Evolutionary conservation across 129 eudicot species (phyloP).

Genomic region (Centrapalus pauciflorus): DNA sequence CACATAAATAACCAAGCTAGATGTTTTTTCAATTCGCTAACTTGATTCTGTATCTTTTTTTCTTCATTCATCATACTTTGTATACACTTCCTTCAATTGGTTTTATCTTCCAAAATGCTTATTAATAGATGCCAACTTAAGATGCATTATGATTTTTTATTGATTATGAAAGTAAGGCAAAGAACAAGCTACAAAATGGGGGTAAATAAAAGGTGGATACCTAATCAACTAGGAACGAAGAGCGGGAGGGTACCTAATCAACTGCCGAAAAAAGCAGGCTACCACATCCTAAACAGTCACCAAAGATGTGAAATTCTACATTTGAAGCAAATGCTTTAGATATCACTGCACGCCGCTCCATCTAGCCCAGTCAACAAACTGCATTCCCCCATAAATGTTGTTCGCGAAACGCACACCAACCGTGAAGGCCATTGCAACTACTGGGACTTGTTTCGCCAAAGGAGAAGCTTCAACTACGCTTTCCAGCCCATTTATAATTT

Average conservation of each 20-base stretch:
- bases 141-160: no score
- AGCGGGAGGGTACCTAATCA: no score
- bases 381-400: conserved; percentile 96
- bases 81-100: no score
- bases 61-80: no score
- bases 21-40: no score
- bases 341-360: conserved; percentile 90
- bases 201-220: no score
- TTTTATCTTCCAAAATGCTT: no score
- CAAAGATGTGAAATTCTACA: conserved; percentile 7
- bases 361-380: conserved; percentile 94
- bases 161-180: not conserved
- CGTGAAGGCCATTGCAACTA: conserved; percentile 86
- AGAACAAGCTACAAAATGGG: not conserved
- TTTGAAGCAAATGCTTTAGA: not conserved
- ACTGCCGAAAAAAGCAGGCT: not conserved
- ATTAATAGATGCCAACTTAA: no score
- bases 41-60: no score
- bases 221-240: no score
- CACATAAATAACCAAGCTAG: no score
- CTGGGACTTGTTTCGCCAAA: conserved; percentile 70
- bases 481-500: conserved; percentile 84
- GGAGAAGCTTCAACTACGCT: conserved; percentile 71
- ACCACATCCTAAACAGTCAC: not conserved
- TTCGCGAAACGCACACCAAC: conserved; percentile 93